phyloP scores from a whole-genome alignment of 2,329 filamentous ascomycete species.

The Diplodia sapinea region DNA sequence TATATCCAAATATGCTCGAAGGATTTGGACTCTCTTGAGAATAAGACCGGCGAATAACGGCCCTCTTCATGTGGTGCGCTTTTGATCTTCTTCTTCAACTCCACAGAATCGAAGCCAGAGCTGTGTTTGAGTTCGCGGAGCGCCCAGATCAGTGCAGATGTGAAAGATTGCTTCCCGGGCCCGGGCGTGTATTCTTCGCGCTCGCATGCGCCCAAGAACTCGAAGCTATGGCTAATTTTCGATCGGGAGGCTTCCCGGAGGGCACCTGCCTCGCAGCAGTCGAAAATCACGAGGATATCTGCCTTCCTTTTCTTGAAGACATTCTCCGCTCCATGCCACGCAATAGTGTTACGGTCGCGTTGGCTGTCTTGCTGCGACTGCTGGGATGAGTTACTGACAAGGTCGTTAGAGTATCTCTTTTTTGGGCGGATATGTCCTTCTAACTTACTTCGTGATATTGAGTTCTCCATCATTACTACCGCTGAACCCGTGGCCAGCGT shows the following conservation, averaged over 20 bases:
- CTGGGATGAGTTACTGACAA: not conserved
- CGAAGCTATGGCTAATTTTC: not conserved
- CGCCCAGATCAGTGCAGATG: not conserved
- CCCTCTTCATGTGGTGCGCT: not conserved
- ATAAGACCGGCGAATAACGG: not conserved
- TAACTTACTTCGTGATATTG: not conserved
- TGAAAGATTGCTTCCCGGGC: not conserved
- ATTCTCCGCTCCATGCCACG: not conserved
- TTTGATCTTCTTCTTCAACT: not conserved
- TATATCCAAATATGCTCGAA: conserved; percentile 32
- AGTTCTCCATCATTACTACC: not conserved
- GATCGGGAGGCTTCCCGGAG: conserved; percentile 24
- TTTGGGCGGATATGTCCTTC: too few species aligned
- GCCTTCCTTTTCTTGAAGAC: conserved; percentile 28
- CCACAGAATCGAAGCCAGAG: not conserved
- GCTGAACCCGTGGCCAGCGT: not conserved
- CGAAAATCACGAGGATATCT: conserved; percentile 38
- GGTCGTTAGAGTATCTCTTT: not conserved
- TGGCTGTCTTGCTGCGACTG: not conserved
- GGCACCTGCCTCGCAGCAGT: conserved; percentile 37
- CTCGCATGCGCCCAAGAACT: conserved; percentile 5
- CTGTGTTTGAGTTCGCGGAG: not conserved
- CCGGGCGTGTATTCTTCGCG: not conserved
- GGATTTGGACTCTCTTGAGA: not conserved
- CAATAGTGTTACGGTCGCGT: not conserved